Conservation (phyloP, 768 basidiomycete genomes). For the Ramaria rubella region DNA sequence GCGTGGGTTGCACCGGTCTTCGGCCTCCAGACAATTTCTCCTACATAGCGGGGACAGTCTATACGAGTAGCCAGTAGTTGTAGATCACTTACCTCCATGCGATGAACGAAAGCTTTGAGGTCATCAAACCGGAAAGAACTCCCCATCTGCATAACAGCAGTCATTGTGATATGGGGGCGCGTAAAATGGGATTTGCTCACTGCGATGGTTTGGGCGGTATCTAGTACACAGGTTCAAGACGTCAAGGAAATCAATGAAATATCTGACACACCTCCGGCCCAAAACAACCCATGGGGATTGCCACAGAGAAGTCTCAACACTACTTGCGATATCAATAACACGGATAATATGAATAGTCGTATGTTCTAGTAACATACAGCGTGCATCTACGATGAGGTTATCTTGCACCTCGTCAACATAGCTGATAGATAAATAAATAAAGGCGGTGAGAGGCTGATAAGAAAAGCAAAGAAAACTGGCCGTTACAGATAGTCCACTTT, state of each 20-base stretch:
- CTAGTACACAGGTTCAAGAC: constrained; percentile 20
- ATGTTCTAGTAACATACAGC: constrained; percentile 33
- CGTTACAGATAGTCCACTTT: constrained; percentile 53
- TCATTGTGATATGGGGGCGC: neutral
- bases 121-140: constrained; percentile 69
- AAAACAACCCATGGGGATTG: constrained; percentile 63
- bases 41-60: neutral
- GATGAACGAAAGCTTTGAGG: constrained; percentile 58
- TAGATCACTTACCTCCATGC: constrained; percentile 47
- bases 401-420: constrained; percentile 76
- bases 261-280: constrained; percentile 45
- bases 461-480: neutral
- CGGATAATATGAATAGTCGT: neutral
- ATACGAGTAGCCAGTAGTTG: neutral
- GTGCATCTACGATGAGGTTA: constrained; percentile 57
- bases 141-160: constrained; percentile 29
- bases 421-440: constrained; percentile 26
- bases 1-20: constrained; percentile 4
- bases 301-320: constrained; percentile 57
- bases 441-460: neutral
- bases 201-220: constrained; percentile 74
- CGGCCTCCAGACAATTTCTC: neutral
- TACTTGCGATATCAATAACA: constrained; percentile 19
- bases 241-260: neutral
- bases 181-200: constrained; percentile 18